Percentiles rank a stretch among this genome's conserved stretches.
Evolutionary conservation across 2,329 filamentous ascomycete genomes (phyloP).

Genomic region (Penicillium sp.): DNA sequence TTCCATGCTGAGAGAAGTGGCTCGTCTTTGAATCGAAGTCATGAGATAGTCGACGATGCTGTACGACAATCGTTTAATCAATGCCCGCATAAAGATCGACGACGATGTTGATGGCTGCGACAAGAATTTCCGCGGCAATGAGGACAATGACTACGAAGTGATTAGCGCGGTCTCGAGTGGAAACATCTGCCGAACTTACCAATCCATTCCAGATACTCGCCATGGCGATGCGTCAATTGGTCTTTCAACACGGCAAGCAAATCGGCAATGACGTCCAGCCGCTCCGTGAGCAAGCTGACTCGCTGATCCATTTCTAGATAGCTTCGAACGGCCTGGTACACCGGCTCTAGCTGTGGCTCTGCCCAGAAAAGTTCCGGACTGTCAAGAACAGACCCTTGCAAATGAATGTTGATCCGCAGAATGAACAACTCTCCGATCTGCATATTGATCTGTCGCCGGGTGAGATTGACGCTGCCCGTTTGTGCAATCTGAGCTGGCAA

Average conservation of each 20-base stretch:
- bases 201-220: conserved; percentile 84
- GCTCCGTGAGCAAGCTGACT: conserved; percentile 79
- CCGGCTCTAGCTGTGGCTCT: conserved; percentile 90
- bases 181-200: conserved; percentile 50
- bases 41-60: background rate
- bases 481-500: conserved; percentile 87
- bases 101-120: conserved; percentile 88
- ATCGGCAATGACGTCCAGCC: conserved; percentile 89
- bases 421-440: conserved; percentile 98
- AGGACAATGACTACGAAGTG: conserved; percentile 70
- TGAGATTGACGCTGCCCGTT: conserved; percentile 86
- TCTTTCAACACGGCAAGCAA: conserved; percentile 89
- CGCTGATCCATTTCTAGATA: conserved; percentile 98
- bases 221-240: conserved; percentile 87
- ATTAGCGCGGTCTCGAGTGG: conserved; percentile 13
- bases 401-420: conserved; percentile 91
- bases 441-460: conserved; percentile 92
- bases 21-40: too few relatives aligned
- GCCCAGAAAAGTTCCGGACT: conserved; percentile 98
- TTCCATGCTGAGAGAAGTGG: too few relatives aligned
- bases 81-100: conserved; percentile 79
- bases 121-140: conserved; percentile 90
- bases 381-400: conserved; percentile 93
- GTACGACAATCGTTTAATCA: conserved; percentile 38
- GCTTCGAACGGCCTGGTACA: conserved; percentile 89